A percentile compares a stretch with the other conserved stretches of the same genome.
Evolutionary conservation across 2,329 filamentous ascomycete genomes (phyloP).

Genomic region (Stemphylium lycopersici): DNA sequence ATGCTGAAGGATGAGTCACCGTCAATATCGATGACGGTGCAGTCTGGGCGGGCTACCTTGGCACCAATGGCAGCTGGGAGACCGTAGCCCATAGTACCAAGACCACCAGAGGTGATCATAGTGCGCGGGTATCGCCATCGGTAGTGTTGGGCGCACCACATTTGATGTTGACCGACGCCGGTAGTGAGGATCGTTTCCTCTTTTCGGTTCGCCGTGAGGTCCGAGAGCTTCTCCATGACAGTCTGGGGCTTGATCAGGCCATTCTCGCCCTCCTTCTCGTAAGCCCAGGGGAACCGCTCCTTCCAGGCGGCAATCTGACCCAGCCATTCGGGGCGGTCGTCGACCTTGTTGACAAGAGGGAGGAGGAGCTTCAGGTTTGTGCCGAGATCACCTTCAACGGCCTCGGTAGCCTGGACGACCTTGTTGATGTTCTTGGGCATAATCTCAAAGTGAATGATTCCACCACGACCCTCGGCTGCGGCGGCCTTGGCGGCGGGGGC

Average conservation of each 20-base stretch:
- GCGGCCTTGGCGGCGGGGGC: conserved; percentile 87
- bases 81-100: conserved; percentile 95
- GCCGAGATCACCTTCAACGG: conserved; percentile 89
- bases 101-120: conserved; percentile 95
- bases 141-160: conserved; percentile 98
- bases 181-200: conserved; percentile 87
- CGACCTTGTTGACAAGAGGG: conserved; percentile 69
- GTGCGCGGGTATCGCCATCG: conserved; percentile 89
- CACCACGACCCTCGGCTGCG: conserved; percentile 82
- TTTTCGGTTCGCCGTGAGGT: conserved; percentile 80
- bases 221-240: conserved; percentile 86
- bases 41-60: conserved; percentile 82
- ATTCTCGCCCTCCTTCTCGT: conserved; percentile 75
- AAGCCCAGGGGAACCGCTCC: conserved; percentile 84
- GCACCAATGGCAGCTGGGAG: conserved; percentile 93
- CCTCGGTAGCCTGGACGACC: conserved; percentile 94
- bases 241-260: conserved; percentile 94
- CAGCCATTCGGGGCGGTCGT: conserved; percentile 84
- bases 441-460: conserved; percentile 97
- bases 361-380: conserved; percentile 77
- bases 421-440: conserved; percentile 99
- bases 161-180: conserved; percentile 97
- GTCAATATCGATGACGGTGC: conserved; percentile 92
- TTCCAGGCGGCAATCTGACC: conserved; percentile 91
- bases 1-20: conserved; percentile 99